These are phyloP conservation scores for Flaveria brownii DNA, from an alignment of 129 eudicot species.

Conservation along the genomic window DNA sequence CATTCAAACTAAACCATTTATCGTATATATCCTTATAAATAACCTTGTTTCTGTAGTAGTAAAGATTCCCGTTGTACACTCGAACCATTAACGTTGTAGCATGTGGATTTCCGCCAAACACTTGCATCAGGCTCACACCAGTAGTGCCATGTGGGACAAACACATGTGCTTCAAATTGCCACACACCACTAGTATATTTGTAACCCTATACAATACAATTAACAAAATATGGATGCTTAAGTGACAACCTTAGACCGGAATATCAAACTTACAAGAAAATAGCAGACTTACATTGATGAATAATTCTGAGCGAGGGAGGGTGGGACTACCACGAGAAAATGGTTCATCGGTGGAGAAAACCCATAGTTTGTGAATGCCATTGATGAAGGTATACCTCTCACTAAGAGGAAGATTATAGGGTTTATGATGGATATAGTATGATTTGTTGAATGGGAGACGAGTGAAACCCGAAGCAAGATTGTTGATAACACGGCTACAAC, in stretches of 20 bases:
- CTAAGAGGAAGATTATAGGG: slow-evolving; percentile 33
- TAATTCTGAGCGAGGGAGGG: slow-evolving; percentile 40
- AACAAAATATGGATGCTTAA: no score
- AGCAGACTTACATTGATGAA: slow-evolving; percentile 21
- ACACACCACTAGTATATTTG: slow-evolving; percentile 38
- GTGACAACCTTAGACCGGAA: no score
- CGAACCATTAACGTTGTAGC: slow-evolving; percentile 38
- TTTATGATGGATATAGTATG: slow-evolving; percentile 20
- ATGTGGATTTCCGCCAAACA: slow-evolving; percentile 39
- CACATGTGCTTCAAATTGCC: slow-evolving; percentile 52
- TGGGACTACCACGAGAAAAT: slow-evolving; percentile 27
- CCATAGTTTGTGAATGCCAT: slow-evolving; percentile 43
- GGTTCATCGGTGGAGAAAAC: slow-evolving; percentile 36
- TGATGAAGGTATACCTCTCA: slow-evolving; percentile 36
- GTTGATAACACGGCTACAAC: background rate
- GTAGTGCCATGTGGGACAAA: slow-evolving; percentile 43
- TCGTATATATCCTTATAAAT: slow-evolving; percentile 13
- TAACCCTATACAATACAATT: slow-evolving; percentile 36
- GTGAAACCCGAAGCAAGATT: slow-evolving; percentile 33
- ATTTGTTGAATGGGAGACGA: slow-evolving; percentile 30
- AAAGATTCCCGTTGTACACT: slow-evolving; percentile 40
- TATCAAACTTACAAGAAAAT: no score
- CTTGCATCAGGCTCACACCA: slow-evolving; percentile 49
- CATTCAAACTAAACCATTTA: slow-evolving; percentile 35
- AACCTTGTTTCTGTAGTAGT: slow-evolving; percentile 22